Conservation (phyloP, 1,139 yeast genomes). For the Nematodospora anomalae region DNA sequence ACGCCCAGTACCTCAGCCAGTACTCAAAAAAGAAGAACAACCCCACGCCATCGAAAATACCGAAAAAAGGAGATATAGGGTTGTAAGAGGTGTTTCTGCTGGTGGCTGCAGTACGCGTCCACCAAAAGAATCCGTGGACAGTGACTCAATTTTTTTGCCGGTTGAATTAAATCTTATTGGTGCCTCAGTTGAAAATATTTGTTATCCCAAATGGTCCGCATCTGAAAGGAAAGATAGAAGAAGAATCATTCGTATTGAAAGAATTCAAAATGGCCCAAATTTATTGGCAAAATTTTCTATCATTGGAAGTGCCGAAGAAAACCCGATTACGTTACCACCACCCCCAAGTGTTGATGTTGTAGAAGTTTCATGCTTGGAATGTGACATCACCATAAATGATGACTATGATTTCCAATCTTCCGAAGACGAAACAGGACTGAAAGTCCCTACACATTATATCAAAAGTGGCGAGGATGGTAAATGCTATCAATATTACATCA, state of each 20-base stretch:
- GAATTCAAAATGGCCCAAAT: constrained; percentile 49
- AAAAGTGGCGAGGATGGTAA: constrained; percentile 20
- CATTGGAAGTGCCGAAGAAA: constrained; percentile 51
- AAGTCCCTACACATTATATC: constrained; percentile 17
- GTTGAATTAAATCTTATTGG: constrained; percentile 46
- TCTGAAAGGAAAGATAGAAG: constrained; percentile 51
- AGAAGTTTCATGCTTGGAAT: constrained; percentile 60
- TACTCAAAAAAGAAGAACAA: constrained; percentile 4
- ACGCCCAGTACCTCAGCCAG: neutral
- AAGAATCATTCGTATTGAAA: constrained; percentile 57
- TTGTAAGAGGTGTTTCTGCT: constrained; percentile 57
- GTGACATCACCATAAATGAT: constrained; percentile 37
- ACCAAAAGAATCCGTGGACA: constrained; percentile 43
- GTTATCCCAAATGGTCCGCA: constrained; percentile 50
- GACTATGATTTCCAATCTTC: constrained; percentile 16
- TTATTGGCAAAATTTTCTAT: constrained; percentile 51
- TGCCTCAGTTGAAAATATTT: constrained; percentile 47
- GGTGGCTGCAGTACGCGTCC: constrained; percentile 60
- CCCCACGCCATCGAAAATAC: constrained; percentile 1
- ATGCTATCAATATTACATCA: constrained; percentile 50
- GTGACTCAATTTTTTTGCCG: constrained; percentile 40
- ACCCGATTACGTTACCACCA: constrained; percentile 40
- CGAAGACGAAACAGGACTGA: constrained; percentile 21
- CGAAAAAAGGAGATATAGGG: constrained; percentile 31
- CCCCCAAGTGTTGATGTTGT: constrained; percentile 46